phyloP scores from a whole-genome alignment of 2,329 filamentous ascomycete species.

The Camillea tinctor region DNA sequence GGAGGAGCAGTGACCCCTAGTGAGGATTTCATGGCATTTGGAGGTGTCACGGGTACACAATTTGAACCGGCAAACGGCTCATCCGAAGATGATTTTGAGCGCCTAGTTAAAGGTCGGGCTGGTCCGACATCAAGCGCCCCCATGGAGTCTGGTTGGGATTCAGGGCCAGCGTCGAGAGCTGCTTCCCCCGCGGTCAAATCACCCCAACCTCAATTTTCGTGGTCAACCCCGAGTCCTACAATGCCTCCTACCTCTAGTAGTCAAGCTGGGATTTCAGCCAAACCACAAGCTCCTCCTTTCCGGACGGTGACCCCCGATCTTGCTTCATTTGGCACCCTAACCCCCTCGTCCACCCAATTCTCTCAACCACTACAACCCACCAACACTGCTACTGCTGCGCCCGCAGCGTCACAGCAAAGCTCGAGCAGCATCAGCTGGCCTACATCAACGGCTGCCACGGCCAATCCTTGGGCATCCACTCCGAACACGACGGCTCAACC shows the following conservation, averaged over 20 bases:
- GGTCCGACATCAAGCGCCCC: constrained; percentile 37
- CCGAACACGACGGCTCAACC: constrained; percentile 33
- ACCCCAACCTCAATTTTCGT: constrained; percentile 52
- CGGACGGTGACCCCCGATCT: constrained; percentile 61
- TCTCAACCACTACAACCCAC: constrained; percentile 58
- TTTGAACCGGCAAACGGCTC: constrained; percentile 53
- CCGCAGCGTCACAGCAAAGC: constrained; percentile 29
- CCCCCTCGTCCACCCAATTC: constrained; percentile 61
- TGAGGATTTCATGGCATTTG: constrained; percentile 71
- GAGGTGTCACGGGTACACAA: constrained; percentile 60
- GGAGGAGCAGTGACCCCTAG: constrained; percentile 46
- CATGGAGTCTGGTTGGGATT: constrained; percentile 53
- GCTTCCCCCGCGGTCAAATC: constrained; percentile 36
- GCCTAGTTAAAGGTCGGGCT: constrained; percentile 76
- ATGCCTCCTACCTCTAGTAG: constrained; percentile 28
- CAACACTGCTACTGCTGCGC: constrained; percentile 13
- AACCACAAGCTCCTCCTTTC: constrained; percentile 43
- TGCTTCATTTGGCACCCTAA: constrained; percentile 52
- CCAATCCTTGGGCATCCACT: constrained; percentile 49
- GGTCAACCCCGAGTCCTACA: constrained; percentile 58
- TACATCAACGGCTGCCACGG: constrained; percentile 34
- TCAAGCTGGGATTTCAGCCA: constrained; percentile 34
- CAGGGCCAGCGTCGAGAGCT: constrained; percentile 27
- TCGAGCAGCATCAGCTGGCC: constrained; percentile 42
- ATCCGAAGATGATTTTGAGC: constrained; percentile 77